Conservation (phyloP, 148 eudicot species). For the Persicaria tinctoria region DNA sequence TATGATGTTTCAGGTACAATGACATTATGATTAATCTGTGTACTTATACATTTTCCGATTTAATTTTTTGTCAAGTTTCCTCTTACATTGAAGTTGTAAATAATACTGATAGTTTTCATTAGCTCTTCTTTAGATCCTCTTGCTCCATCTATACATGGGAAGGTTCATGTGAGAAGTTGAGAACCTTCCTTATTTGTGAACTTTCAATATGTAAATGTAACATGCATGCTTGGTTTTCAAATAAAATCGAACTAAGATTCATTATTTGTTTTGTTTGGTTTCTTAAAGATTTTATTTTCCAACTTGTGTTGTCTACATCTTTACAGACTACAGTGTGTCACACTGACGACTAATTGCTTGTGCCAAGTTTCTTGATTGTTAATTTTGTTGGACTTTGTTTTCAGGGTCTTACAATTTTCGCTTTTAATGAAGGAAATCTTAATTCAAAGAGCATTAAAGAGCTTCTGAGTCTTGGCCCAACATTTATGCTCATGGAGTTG, state of each 20-base stretch:
- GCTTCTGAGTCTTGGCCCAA: conserved; percentile 95
- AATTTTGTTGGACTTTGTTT: neutral
- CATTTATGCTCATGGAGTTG: conserved; percentile 88
- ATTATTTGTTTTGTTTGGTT: too few relatives aligned
- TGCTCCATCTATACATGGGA: neutral
- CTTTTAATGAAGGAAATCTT: conserved; percentile 46
- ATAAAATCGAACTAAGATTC: too few relatives aligned
- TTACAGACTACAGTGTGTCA: too few relatives aligned
- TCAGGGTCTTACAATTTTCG: conserved; percentile 78
- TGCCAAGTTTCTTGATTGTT: too few relatives aligned
- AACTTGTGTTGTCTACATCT: too few relatives aligned
- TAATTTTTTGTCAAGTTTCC: neutral
- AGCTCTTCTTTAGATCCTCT: neutral
- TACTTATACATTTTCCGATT: neutral
- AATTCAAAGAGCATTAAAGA: conserved; percentile 44
- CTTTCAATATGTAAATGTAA: too few relatives aligned
- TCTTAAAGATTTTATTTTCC: too few relatives aligned
- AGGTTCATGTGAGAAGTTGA: neutral
- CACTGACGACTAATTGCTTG: too few relatives aligned
- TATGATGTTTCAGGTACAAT: conserved; percentile 89
- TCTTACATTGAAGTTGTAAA: neutral
- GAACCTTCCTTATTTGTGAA: neutral
- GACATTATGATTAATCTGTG: neutral
- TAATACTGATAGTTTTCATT: neutral
- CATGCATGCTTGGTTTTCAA: too few relatives aligned